phyloP scores from a whole-genome alignment of 352 stramenopile species.

The Globisporangium canariense region DNA sequence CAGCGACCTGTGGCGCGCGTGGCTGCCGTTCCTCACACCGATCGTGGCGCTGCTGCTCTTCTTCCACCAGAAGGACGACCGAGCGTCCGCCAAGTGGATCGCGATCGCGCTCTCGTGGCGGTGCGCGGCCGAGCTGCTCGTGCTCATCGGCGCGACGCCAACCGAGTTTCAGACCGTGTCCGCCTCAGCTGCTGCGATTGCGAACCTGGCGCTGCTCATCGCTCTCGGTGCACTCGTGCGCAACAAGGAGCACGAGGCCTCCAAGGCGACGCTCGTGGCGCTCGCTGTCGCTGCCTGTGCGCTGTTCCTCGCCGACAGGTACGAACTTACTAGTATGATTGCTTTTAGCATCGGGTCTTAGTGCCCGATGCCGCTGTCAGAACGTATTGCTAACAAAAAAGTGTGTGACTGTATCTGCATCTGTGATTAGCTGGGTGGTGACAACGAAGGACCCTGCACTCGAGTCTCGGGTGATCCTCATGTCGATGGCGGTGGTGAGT shows the following conservation, averaged over 20 bases:
- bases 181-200: conserved; percentile 31
- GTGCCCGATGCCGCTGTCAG: background rate
- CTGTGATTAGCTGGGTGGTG: conserved; percentile 36
- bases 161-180: conserved; percentile 48
- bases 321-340: background rate
- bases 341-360: background rate
- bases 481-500: conserved; percentile 70
- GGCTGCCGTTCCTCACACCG: conserved; percentile 64
- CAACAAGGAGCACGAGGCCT: conserved; percentile 47
- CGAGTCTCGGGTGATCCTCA: conserved; percentile 67
- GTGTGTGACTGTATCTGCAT: background rate
- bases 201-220: conserved; percentile 58
- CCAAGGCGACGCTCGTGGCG: conserved; percentile 51
- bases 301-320: conserved; percentile 78
- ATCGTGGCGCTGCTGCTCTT: conserved; percentile 65
- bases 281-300: conserved; percentile 33
- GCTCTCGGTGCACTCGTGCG: conserved; percentile 42
- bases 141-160: conserved; percentile 45
- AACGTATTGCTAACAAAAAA: background rate
- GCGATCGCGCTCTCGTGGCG: conserved; percentile 80
- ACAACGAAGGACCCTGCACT: conserved; percentile 48
- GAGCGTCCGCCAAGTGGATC: conserved; percentile 75
- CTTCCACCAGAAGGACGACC: conserved; percentile 71
- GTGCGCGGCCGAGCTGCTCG: conserved; percentile 58
- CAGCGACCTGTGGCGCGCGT: conserved; percentile 47